phyloP scores from a whole-genome alignment of 139 green algal genomes.

The Haematococcus lacustris region DNA sequence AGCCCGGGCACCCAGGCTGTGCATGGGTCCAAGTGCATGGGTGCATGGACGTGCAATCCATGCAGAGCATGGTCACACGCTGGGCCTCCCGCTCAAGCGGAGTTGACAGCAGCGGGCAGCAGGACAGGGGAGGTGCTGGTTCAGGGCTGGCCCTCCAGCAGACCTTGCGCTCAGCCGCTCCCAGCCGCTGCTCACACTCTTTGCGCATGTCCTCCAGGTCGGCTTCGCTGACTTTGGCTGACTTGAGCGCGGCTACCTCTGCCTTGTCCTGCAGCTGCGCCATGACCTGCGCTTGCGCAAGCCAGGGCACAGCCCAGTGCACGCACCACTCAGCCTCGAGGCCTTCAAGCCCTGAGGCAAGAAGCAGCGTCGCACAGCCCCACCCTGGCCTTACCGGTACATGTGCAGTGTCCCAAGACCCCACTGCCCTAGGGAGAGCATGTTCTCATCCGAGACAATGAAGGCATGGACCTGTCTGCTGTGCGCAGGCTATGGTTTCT shows the following conservation, averaged over 20 bases:
- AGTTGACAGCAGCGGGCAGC: neutral
- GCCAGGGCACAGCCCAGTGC: too few relatives aligned
- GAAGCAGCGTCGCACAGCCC: neutral
- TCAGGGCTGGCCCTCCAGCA: neutral
- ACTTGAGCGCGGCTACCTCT: conserved; percentile 60
- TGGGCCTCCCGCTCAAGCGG: too few relatives aligned
- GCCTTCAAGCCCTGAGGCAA: neutral
- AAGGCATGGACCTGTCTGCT: neutral
- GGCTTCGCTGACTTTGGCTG: conserved; percentile 19
- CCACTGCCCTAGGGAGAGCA: neutral
- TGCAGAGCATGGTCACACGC: too few relatives aligned
- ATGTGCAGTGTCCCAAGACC: neutral
- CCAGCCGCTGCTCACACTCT: conserved; percentile 56
- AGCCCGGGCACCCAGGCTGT: too few relatives aligned
- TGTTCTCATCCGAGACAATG: neutral
- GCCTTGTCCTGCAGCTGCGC: conserved; percentile 50
- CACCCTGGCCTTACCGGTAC: neutral
- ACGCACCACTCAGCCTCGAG: conserved; percentile 3
- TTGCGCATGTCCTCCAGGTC: conserved; percentile 36
- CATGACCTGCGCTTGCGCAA: too few relatives aligned
- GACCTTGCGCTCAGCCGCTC: conserved; percentile 33
- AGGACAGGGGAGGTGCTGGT: neutral
- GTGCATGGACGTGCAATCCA: too few relatives aligned
- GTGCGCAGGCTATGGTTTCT: neutral
- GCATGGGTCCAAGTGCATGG: neutral